Percentiles rank a stretch among this genome's conserved stretches.
These are phyloP conservation scores for Mychonastes homosphaera DNA, from an alignment of 139 green algal species.

Conservation along the genomic window DNA sequence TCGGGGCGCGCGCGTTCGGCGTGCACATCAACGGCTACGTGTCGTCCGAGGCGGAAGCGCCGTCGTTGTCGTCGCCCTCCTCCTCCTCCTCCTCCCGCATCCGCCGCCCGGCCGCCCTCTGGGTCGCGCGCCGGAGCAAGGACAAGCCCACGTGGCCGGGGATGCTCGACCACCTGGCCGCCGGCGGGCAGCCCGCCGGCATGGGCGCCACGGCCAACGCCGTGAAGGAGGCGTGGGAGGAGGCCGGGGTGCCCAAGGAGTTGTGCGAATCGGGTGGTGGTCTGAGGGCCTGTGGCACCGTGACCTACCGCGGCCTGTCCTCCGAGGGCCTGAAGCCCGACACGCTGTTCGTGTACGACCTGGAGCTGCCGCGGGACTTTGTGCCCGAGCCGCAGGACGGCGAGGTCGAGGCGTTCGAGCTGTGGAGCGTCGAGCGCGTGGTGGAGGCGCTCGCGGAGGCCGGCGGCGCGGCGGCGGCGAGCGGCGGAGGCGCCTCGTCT, in stretches of 20 bases:
- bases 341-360: conserved; percentile 84
- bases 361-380: conserved; percentile 81
- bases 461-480: background rate
- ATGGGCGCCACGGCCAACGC: background rate
- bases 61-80: no score
- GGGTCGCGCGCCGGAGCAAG: conserved; percentile 65
- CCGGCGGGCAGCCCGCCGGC: conserved; percentile 55
- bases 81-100: conserved; percentile 1
- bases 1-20: conserved; percentile 78
- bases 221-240: conserved; percentile 89
- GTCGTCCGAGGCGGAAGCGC: no score
- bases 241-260: conserved; percentile 70
- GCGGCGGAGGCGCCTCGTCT: no score
- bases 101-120: conserved; percentile 43
- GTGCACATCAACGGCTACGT: conserved; percentile 89
- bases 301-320: conserved; percentile 46
- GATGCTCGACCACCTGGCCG: conserved; percentile 91
- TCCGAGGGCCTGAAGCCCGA: conserved; percentile 70
- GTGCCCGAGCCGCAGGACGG: conserved; percentile 51
- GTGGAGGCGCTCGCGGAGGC: conserved; percentile 32
- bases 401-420: conserved; percentile 61
- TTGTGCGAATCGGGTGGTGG: conserved; percentile 40
- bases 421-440: conserved; percentile 56
- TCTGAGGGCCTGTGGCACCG: conserved; percentile 26
- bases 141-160: conserved; percentile 85